Base-by-base conservation (phyloP, 1,139 yeast genomes). In the Yamadazyma songkhlaensis region DNA sequence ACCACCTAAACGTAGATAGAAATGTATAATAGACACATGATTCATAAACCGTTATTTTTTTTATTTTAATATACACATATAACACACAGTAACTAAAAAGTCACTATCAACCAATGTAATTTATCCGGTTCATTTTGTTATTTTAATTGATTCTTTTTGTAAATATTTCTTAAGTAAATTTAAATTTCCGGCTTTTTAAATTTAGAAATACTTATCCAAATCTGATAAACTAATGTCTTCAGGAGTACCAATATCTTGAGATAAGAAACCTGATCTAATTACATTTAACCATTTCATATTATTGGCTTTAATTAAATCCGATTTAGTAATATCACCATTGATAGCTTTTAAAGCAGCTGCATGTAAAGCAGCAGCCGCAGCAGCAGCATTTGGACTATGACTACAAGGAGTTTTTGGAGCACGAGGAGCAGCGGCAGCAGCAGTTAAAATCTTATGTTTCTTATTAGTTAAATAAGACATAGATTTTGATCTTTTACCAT, bases 391-490 rank as follows among this genome's bases (percentile, higher is more conserved):
- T 9, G 84, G 80, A 37, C 77, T 67, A 46, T 70, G 82, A 14
- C 75, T 67, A 46, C 77, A 63, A 6, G 81, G 74, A 25, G 76
- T 66, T 46, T 77, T 74, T 13, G 87, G 82, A n/a, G 84, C 77
- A 51, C 90, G 68, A 41, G 90, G 92, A 30, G 90, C 87, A 24
- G 87, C 88, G 11, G 89, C 88, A 13, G 90, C 90, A 25, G 87
- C 87, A n/a, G 89, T 82, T 38, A 83, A 54, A 41, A 63, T 62
- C 49, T 76, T 75, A 34, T 74, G 63, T 52, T 74, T 77, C 52
- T 79, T 79, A 44, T 65, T 63, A 27, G 74, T 57, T 35, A 70
- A 60, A 46, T 73, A 77, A 26, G 83, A 76, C 76, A 80, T 69
- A 10, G 84, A 79, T 55, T 80, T 80, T 10, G 85, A 79, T 50